Evolutionary conservation across 768 basidiomycete species (phyloP), one percentile per base, ranked within the genome.

Genomic region (Ephemerocybe angulata): DNA sequence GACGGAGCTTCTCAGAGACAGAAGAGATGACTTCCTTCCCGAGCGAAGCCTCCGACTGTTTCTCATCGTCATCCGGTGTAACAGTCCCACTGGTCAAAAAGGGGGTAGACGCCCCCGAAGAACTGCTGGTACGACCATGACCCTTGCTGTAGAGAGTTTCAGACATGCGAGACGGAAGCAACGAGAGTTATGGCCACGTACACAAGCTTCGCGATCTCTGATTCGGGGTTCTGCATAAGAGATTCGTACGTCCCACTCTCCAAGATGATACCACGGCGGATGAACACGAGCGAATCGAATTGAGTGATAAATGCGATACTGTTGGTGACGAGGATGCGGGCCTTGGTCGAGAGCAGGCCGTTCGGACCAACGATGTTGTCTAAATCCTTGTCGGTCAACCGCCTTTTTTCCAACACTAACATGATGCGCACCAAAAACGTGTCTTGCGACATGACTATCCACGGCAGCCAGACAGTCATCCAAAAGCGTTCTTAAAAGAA

Each of bases 401-500:
- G 49, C 35, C 25, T 35, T 30, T 52, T 1, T 17, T 43, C 25
- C 13, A 22, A 10, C 12, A 37, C 15, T 44, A 19, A 21, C 33
- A n/a, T 12, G 30, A 30, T 12, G 62, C 73, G 10, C 60, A 88
- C 89, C 87, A 59, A 93, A 93, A 13, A 94, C 76, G 65, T 94
- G 92, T 3, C 88, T 83, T 13, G 89, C 90, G 33, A 93, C 91
- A 67, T 93, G 90, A n/a, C 87, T 83, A 62, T 91, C 90, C 4
- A 91, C 85, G 15, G 88, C 88, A 25, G 90, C 87, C 30, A 98
- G 78, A 38, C 93, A 93, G 58, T 98, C 95, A 61, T 98, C 96
- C 4, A 98, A 76, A 1, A 98, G 78, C 46, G 88, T 74, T 29
- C 86, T 88, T 27, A 5, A 19, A 7, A 15, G 24, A 38, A 30